Percentiles rank a stretch among this genome's conserved stretches.
phyloP scores from a whole-genome alignment of 176 grass and related monocot species.

The Zizania latifolia region DNA sequence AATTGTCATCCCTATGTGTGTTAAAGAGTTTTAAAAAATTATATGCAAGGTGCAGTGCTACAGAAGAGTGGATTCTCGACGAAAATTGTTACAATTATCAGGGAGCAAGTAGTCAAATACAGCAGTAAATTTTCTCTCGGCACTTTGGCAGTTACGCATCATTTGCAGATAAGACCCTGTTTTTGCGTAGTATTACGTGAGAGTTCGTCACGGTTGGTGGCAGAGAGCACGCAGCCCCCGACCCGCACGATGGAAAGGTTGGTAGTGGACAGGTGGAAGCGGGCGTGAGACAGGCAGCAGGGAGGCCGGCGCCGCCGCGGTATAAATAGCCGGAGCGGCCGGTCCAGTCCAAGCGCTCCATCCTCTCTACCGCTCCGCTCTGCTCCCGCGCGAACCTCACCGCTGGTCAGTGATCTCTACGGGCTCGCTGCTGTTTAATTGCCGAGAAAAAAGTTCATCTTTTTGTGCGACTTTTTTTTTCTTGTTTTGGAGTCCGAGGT shows the following conservation, averaged over 20 bases:
- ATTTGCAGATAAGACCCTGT: no score
- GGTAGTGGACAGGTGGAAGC: conserved; percentile 20
- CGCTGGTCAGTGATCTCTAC: conserved; percentile 19
- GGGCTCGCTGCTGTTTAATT: background rate
- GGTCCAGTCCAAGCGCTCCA: background rate
- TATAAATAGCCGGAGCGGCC: conserved; percentile 28
- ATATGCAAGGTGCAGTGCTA: no score
- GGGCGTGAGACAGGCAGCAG: background rate
- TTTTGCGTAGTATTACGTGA: no score
- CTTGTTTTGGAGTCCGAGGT: background rate
- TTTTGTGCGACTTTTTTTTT: no score
- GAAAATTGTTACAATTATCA: no score
- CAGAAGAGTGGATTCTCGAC: no score
- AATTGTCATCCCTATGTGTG: no score
- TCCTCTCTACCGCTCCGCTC: background rate
- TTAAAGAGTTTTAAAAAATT: no score
- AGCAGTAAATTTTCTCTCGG: no score
- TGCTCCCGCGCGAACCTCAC: conserved; percentile 4
- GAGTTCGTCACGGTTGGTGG: conserved; percentile 24
- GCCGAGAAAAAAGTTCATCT: background rate
- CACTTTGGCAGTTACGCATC: no score
- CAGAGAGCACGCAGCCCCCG: conserved; percentile 31
- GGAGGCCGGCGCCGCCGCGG: conserved; percentile 19
- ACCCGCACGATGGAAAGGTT: background rate
- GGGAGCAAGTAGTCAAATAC: no score